These are phyloP conservation scores for Emergomyces africanus DNA, from an alignment of 2,329 filamentous ascomycete species.

Conservation along the genomic window DNA sequence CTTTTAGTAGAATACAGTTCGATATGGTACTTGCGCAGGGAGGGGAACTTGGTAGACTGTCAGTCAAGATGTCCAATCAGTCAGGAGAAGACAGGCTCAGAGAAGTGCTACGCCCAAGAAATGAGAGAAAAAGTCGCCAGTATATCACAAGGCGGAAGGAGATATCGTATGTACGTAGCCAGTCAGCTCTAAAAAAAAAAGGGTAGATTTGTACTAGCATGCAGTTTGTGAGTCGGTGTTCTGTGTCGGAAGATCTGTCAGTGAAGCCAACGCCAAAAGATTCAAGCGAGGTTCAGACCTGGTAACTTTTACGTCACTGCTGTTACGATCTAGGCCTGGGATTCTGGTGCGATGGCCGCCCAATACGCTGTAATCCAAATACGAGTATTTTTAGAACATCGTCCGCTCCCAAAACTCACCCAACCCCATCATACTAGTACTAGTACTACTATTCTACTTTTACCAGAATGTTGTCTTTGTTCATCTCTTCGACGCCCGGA, in stretches of 20 bases:
- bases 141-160: neutral
- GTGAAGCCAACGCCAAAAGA: neutral
- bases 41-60: neutral
- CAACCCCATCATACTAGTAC: too few species aligned
- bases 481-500: too few species aligned
- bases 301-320: neutral
- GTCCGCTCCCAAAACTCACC: neutral
- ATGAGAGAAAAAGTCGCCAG: neutral
- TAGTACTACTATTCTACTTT: too few species aligned
- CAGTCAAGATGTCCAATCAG: neutral
- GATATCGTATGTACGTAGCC: neutral
- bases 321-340: neutral
- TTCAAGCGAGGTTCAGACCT: neutral
- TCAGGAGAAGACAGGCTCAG: neutral
- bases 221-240: neutral
- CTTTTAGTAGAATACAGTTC: neutral
- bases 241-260: too few species aligned
- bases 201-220: neutral
- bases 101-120: neutral
- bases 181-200: neutral
- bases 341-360: neutral
- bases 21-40: neutral
- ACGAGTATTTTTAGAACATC: neutral
- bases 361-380: neutral
- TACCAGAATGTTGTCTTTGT: too few species aligned